Evolutionary conservation across 1,284 basidiomycete genomes (phyloP), one percentile per base, ranked within the genome.

Genomic region (Heterobasidion annosum): DNA sequence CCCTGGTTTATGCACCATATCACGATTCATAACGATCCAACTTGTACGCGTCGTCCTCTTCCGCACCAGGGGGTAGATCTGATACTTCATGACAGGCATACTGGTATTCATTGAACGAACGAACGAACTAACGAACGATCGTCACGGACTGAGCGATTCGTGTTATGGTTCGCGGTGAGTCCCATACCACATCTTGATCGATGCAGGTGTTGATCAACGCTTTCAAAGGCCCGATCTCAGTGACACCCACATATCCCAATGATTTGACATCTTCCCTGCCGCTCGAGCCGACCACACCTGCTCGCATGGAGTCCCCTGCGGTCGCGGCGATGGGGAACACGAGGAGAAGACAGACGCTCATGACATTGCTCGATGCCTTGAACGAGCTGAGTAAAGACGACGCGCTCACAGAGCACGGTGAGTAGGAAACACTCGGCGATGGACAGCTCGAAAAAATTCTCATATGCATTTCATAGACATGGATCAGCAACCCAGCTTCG

Each of bases 341-440:
- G 40, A 43, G 5, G 13, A 54, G 84, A 45, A 81, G 77, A 62
- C 78, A 85, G 62, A 85, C 83, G 0, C 74, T 88, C 52, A 66
- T 85, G 44, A 83, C 74, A 58, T 66, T 88, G 58, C 74, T 90
- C 52, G 84, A 89, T 59, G 73, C 74, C 40, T 63, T 79, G 57
- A 77, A 81, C 58, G 78, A 88, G 56, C 61, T 89, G 58, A 75
- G 75, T 62, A 73, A 75, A 53, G 77, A 79, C 51, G 74, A 72
- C n/a, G 71, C 68, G 37, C 57, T 72, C 25, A 25, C 25, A 25
- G 25, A 25, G 5, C 25, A 25, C 4, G n/a, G 73, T 70, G 13
- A 58, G 56, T 32, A 16, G 6, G 40, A 43, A 13, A 33, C 56
- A 63, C 45, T 8, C 54, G 32, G 32, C 18, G 49, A 37, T 16